Base-by-base conservation (phyloP, 2,329 filamentous ascomycete genomes). In the Cladosporium colombiae region DNA sequence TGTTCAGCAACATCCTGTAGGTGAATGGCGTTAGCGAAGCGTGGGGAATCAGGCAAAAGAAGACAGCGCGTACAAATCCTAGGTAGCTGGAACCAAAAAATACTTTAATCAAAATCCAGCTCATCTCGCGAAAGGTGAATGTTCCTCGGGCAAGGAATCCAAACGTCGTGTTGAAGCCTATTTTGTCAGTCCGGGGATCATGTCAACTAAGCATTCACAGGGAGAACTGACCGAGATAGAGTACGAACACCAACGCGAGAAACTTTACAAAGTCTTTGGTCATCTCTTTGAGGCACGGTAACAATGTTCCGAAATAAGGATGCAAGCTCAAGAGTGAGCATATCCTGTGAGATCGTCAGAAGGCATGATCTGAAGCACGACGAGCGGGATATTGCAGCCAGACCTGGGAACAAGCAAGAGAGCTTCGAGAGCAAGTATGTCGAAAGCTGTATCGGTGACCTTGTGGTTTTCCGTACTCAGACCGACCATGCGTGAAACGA, bases 281-380 rank as follows among this genome's bases (percentile, higher is more conserved):
- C 93, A 97, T 97, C 76, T 94, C 92, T 76, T 95, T 95, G 60
- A 97, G 83, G 69, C 93, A 96, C 0, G 93, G 93, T 67, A 97
- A 93, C 44, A 95, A 78, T 0, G 91, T 95, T 50, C 92, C 93
- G 85, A 95, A 97, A 76, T 96, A 97, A 1, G 92, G 91, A 72
- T 92, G 92, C 69, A 97, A 78, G 75, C 91, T 94, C 68, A 97
- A 84, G 62, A 97, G 85, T 16, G 93, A 96, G 79, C 90, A 96
- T 70, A 96, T 90, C 67, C 91, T 89, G 18, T 29, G 3, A 11
- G 16, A 29, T 8, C 27, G 55, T 59, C 8, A 59, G 56, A 53
- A 44, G 4, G 7, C 18, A n/a, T 33, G 27, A 13, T 33, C 27
- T 13, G 52, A 7, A 11, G 16, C 16, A 55, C 21, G 25, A 55